Evolutionary conservation across 2,329 filamentous ascomycete genomes (phyloP), one percentile per base, ranked within the genome.

Genomic region (Purpureocillium takamizusanense): DNA sequence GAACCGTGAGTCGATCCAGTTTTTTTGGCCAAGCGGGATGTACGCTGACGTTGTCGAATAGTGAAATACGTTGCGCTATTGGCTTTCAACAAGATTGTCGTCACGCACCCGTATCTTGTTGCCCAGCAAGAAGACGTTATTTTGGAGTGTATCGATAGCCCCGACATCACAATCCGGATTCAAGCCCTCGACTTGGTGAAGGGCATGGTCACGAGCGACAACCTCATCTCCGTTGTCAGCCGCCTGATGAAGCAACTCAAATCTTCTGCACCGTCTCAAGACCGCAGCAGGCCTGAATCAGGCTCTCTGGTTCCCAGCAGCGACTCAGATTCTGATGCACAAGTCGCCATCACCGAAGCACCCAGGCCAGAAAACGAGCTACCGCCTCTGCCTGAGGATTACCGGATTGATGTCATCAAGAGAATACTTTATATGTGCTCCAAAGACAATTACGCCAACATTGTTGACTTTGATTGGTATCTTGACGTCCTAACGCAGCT

Each of bases 11-110:
- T 71, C 7, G 28, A 13, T 12, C 28, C 28, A 7, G 12, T 13
- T 12, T 6, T 6, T 12, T 13, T 30, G 28, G 5, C 13, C 11
- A 30, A 13, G 13, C 12, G 6, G 28, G 12, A 30, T 25, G 21
- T 25, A 25, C 21, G 21, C 43, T 37, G 3, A 38, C 49, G 36
- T 4, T 21, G 3, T 16, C 31, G 21, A 25, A 6, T 10, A 92
- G 86, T 98, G 50, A 95, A 95, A 82, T 98, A 95, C 53, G 92
- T 98, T 51, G 90, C 92, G 2, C 67, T 98, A 36, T 72, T 98
- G 43, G 90, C 92, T 1, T 94, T 98, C 63, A 94, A 94, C 57
- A 90, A 89, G 56, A 95, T 98, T 50, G 90, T 95, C 23, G 61
- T 76, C 15, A 92, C 89, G 0, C 89, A 98, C 56, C 84, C 90